Base-by-base conservation (phyloP, 2,329 filamentous ascomycete genomes). In the Monosporascus cannonballus region DNA sequence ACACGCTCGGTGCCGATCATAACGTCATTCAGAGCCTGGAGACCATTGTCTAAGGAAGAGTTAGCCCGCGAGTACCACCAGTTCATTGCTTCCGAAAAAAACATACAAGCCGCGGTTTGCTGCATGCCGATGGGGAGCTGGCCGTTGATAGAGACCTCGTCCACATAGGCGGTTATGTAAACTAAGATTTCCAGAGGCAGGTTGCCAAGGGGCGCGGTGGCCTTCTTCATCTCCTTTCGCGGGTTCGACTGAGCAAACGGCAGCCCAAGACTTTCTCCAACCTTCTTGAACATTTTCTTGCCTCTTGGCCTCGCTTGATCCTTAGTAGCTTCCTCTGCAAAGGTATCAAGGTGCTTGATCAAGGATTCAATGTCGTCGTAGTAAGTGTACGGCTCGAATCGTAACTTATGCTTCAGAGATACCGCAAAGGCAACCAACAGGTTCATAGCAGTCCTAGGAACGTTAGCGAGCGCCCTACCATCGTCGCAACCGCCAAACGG, bases 101-200 rank as follows among this genome's bases (percentile, higher is more conserved):
- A 61, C 62, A 64, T 61, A 67, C 62, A 78, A 22, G 80, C 76
- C 56, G 81, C 69, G 11, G 80, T 83, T 66, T 86, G 83, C 61
- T 83, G 79, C 67, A 81, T 78, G 41, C 77, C 74, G 20, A 83
- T 68, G 14, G 74, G 70, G 30, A 87, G 72, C 48, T 81, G 81
- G 9, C 76, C 76, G 44, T 81, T 76, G 30, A 70, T 65, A 48
- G 86, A 75, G 56, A 85, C 71, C 49, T 77, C 76, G 59, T 90
- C 84, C 34, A 89, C 70, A 57, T 87, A 87, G 24, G 83, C 71
- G 20, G 81, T 81, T 4, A 94, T 69, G 66, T 93, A 86, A 64
- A 79, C 86, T 30, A 94, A 75, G 50, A 94, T 88, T 67, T 95
- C 90, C 8, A 93, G 76, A 0, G 90, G 90, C n/a, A 93, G 76